Conservation (phyloP, 2,329 filamentous ascomycete genomes). For the Nannizziopsis arthrosporioides region DNA sequence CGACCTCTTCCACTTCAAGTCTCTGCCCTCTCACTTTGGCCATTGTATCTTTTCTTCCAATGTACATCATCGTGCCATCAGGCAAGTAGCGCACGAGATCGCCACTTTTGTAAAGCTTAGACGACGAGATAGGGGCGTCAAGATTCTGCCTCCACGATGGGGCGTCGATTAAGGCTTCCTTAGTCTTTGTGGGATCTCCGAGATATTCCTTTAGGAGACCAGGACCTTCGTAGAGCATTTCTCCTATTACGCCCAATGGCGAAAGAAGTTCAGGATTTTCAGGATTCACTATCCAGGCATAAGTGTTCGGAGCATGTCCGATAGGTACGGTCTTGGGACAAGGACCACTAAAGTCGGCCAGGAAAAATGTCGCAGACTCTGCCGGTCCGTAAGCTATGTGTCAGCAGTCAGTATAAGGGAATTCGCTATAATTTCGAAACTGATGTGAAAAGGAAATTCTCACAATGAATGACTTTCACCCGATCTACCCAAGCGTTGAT, state of each 20-base stretch:
- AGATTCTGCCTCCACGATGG: slow-evolving; percentile 16
- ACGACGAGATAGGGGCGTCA: slow-evolving; percentile 5
- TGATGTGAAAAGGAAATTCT: too few species aligned
- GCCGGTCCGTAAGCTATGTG: slow-evolving; percentile 24
- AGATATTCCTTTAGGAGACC: slow-evolving; percentile 30
- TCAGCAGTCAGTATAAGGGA: too few species aligned
- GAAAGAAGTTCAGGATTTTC: slow-evolving; percentile 15
- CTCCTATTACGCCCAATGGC: slow-evolving; percentile 31
- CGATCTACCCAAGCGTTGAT: slow-evolving; percentile 15
- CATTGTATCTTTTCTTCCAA: slow-evolving; percentile 39
- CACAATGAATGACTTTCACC: too few species aligned
- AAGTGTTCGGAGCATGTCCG: slow-evolving; percentile 2
- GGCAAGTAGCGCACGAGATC: slow-evolving; percentile 14
- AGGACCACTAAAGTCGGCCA: too few species aligned
- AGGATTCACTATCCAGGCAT: slow-evolving; percentile 19
- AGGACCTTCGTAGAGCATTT: slow-evolving; percentile 31
- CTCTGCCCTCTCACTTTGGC: slow-evolving; percentile 77
- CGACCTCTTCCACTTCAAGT: slow-evolving; percentile 75
- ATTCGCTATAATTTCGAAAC: too few species aligned
- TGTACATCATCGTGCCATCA: slow-evolving; percentile 14
- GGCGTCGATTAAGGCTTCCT: slow-evolving; percentile 41
- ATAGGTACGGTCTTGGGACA: too few species aligned
- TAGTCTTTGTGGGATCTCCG: slow-evolving; percentile 18
- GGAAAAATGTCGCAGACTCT: too few species aligned
- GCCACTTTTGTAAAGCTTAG: slow-evolving; percentile 18